Base-by-base conservation (phyloP, 2,329 filamentous ascomycete species). In the Aspergillus ruber region DNA sequence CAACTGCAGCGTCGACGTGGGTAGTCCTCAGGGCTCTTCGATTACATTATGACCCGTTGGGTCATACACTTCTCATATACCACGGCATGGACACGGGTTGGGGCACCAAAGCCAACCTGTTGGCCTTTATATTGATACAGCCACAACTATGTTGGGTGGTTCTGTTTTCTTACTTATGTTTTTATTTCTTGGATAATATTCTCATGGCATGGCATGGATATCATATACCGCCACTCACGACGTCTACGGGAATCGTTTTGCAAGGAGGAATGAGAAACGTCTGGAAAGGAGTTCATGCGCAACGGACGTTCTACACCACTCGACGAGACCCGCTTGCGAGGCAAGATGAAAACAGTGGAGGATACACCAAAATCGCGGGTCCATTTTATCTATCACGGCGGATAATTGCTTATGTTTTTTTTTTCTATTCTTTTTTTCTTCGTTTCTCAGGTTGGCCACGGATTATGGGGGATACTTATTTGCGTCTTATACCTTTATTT, bases 1-100 rank as follows among this genome's bases (percentile, higher is more conserved):
- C 68, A 74, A 47, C 50, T 69, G 47, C 60, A 65, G 29, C 65
- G 65, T 25, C 56, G 54, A 45, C 55, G 57, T 39, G 53, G 50
- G 42, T 60, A 54, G 50, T 43, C 27, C 27, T 15, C n/a, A n/a
- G n/a, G n/a, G n/a, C 7, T 40, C 41, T 25, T 21, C 6, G 7
- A 27, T 9, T 43, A 4, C 17, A 8, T 36, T n/a, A 4, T 36
- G n/a, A 15, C 5, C 18, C 18, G 3, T 36, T 36, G 33, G 17
- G 17, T 39, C 15, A 20, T 39, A 18, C 17, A 21, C 10, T 20
- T 39, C 36, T 36, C 15, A 9, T 39, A 18, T 39, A 39, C 17
- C 36, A 39, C 18, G 15, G 9, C 36, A 39, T 39, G 17, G 15
- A 39, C 6, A 12, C 10, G 36, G 36, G 17, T 20, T 39, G 36